phyloP scores from a whole-genome alignment of 352 stramenopile genomes.

The Phytophthora syringae region DNA sequence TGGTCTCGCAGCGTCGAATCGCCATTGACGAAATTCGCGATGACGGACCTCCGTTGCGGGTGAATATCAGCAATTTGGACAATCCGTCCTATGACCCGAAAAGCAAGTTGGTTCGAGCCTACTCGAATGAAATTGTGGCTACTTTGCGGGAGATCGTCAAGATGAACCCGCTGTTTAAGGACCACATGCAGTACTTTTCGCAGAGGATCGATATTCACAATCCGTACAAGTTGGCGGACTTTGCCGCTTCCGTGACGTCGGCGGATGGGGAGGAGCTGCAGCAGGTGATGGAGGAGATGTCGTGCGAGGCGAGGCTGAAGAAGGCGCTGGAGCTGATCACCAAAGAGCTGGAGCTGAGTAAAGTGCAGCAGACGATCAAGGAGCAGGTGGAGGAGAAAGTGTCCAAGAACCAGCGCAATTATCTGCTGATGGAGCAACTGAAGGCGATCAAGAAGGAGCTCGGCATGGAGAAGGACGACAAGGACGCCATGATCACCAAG shows the following conservation, averaged over 20 bases:
- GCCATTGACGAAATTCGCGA: slow-evolving; percentile 80
- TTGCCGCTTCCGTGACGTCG: slow-evolving; percentile 96
- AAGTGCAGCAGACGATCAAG: slow-evolving; percentile 98
- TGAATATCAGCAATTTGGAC: slow-evolving; percentile 77
- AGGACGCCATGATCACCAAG: slow-evolving; percentile 97
- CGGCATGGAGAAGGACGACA: slow-evolving; percentile 99
- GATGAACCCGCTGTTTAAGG: slow-evolving; percentile 97
- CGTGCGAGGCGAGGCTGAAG: slow-evolving; percentile 94
- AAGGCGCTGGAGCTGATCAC: slow-evolving; percentile 96
- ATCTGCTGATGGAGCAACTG: slow-evolving; percentile 98
- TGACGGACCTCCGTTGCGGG: slow-evolving; percentile 59
- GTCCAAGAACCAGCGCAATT: slow-evolving; percentile 98
- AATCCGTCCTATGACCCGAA: slow-evolving; percentile 75
- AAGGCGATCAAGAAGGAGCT: slow-evolving; percentile 99
- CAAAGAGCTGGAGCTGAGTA: slow-evolving; percentile 96
- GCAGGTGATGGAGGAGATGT: slow-evolving; percentile 96
- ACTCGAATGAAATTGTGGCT: slow-evolving; percentile 98
- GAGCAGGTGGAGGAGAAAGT: slow-evolving; percentile 92
- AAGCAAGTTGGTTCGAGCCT: slow-evolving; percentile 93
- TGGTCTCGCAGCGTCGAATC: slow-evolving; percentile 91
- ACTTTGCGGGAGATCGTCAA: slow-evolving; percentile 97
- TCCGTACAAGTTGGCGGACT: slow-evolving; percentile 98
- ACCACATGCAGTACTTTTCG: slow-evolving; percentile 98
- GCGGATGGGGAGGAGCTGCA: slow-evolving; percentile 93
- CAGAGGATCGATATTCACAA: slow-evolving; percentile 96